Conservation (phyloP, 768 basidiomycete species). For the Lactarius sanguifluus region DNA sequence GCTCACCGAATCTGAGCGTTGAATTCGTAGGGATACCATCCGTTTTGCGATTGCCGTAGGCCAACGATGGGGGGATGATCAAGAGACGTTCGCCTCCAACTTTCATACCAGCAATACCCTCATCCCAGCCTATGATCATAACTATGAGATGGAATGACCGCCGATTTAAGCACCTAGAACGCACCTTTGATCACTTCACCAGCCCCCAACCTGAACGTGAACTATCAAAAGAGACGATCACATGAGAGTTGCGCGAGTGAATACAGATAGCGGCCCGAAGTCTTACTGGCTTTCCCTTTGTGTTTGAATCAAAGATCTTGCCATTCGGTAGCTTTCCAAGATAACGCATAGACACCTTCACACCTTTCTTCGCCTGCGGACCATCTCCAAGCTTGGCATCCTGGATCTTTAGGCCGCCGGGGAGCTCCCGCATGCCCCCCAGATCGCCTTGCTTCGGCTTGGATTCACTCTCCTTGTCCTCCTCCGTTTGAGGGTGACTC, state of each 20-base stretch:
- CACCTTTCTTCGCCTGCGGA: slow-evolving; percentile 83
- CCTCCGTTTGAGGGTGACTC: slow-evolving; percentile 25
- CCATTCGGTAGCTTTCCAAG: slow-evolving; percentile 85
- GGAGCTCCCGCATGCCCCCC: slow-evolving; percentile 45
- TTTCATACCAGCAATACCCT: slow-evolving; percentile 91
- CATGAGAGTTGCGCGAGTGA: slow-evolving; percentile 6
- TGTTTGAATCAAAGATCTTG: slow-evolving; percentile 77
- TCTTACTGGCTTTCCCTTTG: slow-evolving; percentile 81
- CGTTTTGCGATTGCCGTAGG: slow-evolving; percentile 65
- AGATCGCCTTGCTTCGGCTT: slow-evolving; percentile 39
- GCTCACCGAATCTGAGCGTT: slow-evolving; percentile 78
- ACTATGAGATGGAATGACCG: background rate
- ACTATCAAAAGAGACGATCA: slow-evolving; percentile 42
- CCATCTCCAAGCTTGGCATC: slow-evolving; percentile 82
- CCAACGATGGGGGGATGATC: slow-evolving; percentile 68
- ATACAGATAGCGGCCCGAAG: slow-evolving; percentile 12
- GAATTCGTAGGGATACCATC: slow-evolving; percentile 74
- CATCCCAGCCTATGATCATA: slow-evolving; percentile 70
- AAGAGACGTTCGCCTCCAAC: slow-evolving; percentile 84
- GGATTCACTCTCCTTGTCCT: slow-evolving; percentile 24
- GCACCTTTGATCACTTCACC: slow-evolving; percentile 92
- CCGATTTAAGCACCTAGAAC: slow-evolving; percentile 26
- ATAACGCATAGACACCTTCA: slow-evolving; percentile 83
- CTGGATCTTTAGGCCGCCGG: slow-evolving; percentile 71
- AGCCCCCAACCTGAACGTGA: slow-evolving; percentile 75